Percentiles rank a stretch among this genome's conserved stretches.
Evolutionary conservation across 148 eudicot species (phyloP).

Genomic region (Rhododendron simsii): DNA sequence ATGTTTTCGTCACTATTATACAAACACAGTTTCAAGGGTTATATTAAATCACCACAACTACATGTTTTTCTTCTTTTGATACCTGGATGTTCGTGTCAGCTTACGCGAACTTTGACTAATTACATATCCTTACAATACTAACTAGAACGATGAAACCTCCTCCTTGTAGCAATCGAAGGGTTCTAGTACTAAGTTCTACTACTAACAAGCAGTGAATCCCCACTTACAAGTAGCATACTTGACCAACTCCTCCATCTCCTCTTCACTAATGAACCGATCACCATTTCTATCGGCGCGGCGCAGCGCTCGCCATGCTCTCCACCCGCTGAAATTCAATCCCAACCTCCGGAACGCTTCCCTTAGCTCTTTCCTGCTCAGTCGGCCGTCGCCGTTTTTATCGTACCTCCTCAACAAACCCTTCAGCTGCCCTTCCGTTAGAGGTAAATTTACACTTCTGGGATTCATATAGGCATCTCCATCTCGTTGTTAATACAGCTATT

Average conservation of each 20-base stretch:
- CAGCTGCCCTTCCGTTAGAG: constrained; percentile 1
- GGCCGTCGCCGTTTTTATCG: neutral
- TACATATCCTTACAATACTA: too few relatives aligned
- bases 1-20: too few relatives aligned
- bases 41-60: too few relatives aligned
- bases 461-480: neutral
- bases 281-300: neutral
- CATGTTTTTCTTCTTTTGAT: too few relatives aligned
- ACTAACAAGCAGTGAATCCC: neutral
- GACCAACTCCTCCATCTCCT: constrained; percentile 4
- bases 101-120: too few relatives aligned
- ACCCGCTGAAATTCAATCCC: neutral
- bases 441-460: neutral
- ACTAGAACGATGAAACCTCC: neutral
- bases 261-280: constrained; percentile 3
- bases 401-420: neutral
- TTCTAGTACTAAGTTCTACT: neutral
- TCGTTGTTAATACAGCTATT: neutral
- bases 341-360: neutral
- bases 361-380: neutral
- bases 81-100: too few relatives aligned
- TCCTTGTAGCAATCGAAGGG: neutral
- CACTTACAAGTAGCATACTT: neutral
- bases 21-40: too few relatives aligned
- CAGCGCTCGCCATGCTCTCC: constrained; percentile 6